These are phyloP conservation scores for Brettanomyces custersianus DNA, from an alignment of 805 yeast genomes.

Conservation along the genomic window DNA sequence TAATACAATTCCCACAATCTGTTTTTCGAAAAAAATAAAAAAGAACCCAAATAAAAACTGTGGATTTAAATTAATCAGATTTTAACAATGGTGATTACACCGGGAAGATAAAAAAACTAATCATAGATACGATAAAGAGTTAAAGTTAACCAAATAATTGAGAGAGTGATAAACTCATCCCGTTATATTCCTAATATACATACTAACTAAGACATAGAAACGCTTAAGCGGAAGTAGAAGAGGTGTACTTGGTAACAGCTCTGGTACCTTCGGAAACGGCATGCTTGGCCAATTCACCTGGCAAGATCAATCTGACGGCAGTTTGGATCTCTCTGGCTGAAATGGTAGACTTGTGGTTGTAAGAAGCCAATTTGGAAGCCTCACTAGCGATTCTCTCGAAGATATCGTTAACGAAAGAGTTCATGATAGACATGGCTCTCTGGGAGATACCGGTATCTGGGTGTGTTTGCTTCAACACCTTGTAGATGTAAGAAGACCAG, in stretches of 20 bases:
- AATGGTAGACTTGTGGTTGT: slow-evolving; percentile 94
- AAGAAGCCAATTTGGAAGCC: slow-evolving; percentile 95
- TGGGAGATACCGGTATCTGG: slow-evolving; percentile 98
- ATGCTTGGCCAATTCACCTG: slow-evolving; percentile 97
- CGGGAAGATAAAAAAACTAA: too few relatives aligned
- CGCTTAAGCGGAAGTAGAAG: slow-evolving; percentile 34
- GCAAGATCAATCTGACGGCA: slow-evolving; percentile 93
- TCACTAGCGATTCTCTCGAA: slow-evolving; percentile 95
- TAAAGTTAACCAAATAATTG: too few relatives aligned
- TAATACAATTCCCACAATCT: too few relatives aligned
- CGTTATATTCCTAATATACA: slow-evolving; percentile 12
- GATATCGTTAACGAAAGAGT: slow-evolving; percentile 94
- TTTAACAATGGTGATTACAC: too few relatives aligned
- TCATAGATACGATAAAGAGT: too few relatives aligned
- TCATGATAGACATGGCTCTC: slow-evolving; percentile 95
- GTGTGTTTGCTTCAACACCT: slow-evolving; percentile 94
- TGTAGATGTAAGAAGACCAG: slow-evolving; percentile 94
- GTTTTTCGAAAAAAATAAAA: too few relatives aligned
- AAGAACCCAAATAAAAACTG: too few relatives aligned
- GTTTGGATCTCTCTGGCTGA: slow-evolving; percentile 97
- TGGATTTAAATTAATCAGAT: too few relatives aligned
- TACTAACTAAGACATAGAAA: slow-evolving; percentile 3
- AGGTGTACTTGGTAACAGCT: slow-evolving; percentile 93
- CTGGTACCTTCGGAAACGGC: slow-evolving; percentile 98
- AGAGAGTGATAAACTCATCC: too few relatives aligned